phyloP scores from a whole-genome alignment of 2,329 filamentous ascomycete genomes.

The Cercospora sojina region DNA sequence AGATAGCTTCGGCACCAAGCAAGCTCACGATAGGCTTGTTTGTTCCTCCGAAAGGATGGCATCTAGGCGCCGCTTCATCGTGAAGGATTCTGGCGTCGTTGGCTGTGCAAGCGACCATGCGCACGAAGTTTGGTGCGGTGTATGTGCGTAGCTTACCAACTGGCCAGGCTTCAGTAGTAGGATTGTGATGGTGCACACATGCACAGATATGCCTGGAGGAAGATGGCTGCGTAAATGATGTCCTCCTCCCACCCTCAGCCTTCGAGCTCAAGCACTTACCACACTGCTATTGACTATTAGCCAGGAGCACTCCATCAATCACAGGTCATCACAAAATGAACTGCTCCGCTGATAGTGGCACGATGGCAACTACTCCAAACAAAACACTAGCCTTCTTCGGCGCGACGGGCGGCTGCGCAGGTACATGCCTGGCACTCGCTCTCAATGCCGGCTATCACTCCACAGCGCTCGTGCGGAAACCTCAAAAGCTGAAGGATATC shows the following conservation, averaged over 20 bases:
- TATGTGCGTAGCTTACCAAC: not conserved
- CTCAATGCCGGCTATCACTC: slow-evolving; percentile 45
- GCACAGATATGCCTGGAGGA: not conserved
- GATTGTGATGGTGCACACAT: not conserved
- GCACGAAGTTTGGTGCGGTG: not conserved
- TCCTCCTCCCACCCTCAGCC: not conserved
- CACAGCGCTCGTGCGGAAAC: slow-evolving; percentile 51
- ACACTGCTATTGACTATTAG: not conserved
- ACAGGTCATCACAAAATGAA: not conserved
- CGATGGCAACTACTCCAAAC: slow-evolving; percentile 4
- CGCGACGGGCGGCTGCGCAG: slow-evolving; percentile 52
- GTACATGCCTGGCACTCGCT: slow-evolving; percentile 44
- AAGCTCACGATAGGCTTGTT: not conserved
- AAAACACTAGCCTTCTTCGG: slow-evolving; percentile 53
- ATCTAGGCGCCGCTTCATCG: not conserved
- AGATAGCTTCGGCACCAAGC: not conserved
- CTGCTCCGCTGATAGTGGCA: not conserved
- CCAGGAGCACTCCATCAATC: not conserved
- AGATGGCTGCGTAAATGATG: not conserved
- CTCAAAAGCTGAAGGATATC: slow-evolving; percentile 49
- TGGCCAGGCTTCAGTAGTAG: not conserved
- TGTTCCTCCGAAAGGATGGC: not conserved
- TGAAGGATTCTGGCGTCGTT: not conserved
- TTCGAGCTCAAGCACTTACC: not conserved
- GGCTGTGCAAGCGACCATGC: not conserved